Percentiles rank a stretch among this genome's conserved stretches.
These are phyloP conservation scores for Solanum virginianum DNA, from an alignment of 257 asterid genomes.

Conservation along the genomic window DNA sequence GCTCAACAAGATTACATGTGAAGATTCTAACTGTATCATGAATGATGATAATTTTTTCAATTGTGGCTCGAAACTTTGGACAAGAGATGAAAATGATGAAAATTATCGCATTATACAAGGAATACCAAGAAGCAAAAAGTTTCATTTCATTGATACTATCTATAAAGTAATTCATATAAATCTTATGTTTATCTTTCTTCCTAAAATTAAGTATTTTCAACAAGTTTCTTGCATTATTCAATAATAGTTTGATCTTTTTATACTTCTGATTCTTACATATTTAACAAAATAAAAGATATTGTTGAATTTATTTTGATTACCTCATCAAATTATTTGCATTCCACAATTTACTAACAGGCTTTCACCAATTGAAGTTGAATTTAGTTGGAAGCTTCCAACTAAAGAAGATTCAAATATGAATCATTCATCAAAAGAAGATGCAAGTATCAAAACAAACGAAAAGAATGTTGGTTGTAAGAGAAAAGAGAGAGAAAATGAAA, in stretches of 20 bases:
- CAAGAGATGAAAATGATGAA: neutral
- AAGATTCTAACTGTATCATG: neutral
- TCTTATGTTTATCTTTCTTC: no score
- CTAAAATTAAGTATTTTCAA: no score
- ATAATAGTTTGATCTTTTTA: no score
- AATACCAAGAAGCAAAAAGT: no score
- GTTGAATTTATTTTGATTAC: neutral
- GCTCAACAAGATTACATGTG: neutral
- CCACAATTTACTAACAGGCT: neutral
- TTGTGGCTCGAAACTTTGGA: neutral
- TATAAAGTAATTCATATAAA: no score
- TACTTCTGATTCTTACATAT: no score
- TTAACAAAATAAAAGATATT: neutral
- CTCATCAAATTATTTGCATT: neutral
- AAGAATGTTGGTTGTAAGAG: no score
- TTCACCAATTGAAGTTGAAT: neutral
- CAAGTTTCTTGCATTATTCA: no score
- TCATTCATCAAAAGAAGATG: neutral
- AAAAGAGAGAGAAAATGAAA: no score
- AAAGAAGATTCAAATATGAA: neutral
- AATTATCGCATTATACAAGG: no score
- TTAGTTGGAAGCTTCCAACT: neutral
- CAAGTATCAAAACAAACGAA: no score
- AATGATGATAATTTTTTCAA: neutral
- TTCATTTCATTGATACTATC: no score